A percentile compares a stretch with the other conserved stretches of the same genome.
Conservation (phyloP, 192 early-diverging fungal species). For the Coemansia sp. region DNA sequence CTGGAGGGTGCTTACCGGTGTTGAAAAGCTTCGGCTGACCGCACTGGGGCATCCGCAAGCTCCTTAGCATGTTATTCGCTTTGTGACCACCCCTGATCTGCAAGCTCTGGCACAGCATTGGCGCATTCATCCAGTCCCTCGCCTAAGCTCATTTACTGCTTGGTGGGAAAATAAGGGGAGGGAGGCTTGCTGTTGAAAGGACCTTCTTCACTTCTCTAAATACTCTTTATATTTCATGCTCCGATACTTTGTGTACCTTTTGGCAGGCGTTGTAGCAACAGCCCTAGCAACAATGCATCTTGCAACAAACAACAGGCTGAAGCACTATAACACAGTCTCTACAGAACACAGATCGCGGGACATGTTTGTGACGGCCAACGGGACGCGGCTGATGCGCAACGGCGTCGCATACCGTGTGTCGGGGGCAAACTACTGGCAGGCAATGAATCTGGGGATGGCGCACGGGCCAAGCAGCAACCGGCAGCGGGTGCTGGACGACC, state of each 20-base stretch:
- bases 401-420: constrained; percentile 36
- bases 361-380: constrained; percentile 50
- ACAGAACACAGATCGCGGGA: neutral
- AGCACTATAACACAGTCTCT: too few species aligned
- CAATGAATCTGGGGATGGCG: constrained; percentile 66
- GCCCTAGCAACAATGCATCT: neutral
- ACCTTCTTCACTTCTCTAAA: neutral
- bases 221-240: too few species aligned
- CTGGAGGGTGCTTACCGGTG: too few species aligned
- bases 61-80: too few species aligned
- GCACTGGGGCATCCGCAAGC: too few species aligned
- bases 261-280: too few species aligned
- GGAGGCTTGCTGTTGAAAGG: neutral
- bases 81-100: too few species aligned
- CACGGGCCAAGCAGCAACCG: constrained; percentile 52
- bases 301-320: neutral
- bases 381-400: constrained; percentile 36
- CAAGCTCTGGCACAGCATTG: constrained; percentile 14
- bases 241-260: too few species aligned
- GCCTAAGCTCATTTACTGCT: too few species aligned
- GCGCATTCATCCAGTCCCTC: constrained; percentile 17
- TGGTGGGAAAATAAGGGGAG: too few species aligned
- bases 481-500: constrained; percentile 56
- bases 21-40: too few species aligned
- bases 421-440: constrained; percentile 75